Conservation (phyloP, 2,329 filamentous ascomycete species). For the Lizonia empirigonia region DNA sequence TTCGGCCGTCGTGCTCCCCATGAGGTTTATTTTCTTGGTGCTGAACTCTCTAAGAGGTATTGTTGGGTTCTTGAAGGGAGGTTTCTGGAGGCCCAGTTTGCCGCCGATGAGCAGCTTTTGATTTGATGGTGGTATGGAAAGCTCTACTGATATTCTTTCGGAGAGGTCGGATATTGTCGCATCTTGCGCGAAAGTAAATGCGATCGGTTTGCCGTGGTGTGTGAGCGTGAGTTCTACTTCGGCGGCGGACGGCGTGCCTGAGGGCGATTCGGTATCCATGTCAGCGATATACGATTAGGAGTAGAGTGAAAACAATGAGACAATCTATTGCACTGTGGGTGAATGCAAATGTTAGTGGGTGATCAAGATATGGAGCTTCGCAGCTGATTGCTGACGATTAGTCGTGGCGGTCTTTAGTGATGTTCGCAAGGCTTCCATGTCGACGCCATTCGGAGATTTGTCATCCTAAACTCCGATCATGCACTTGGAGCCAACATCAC, state of each 20-base stretch:
- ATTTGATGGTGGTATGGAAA: slow-evolving; percentile 66
- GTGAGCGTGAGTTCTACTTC: slow-evolving; percentile 55
- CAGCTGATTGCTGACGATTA: slow-evolving; percentile 29
- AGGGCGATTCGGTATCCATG: slow-evolving; percentile 24
- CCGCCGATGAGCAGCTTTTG: slow-evolving; percentile 71
- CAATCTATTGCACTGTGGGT: slow-evolving; percentile 16
- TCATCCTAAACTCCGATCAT: slow-evolving; percentile 30
- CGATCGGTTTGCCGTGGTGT: slow-evolving; percentile 60
- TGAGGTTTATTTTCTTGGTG: slow-evolving; percentile 66
- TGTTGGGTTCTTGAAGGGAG: slow-evolving; percentile 65
- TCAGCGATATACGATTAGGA: neutral
- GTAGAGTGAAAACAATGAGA: neutral
- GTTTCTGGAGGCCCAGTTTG: slow-evolving; percentile 68
- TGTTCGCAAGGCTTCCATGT: slow-evolving; percentile 46
- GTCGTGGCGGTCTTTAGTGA: slow-evolving; percentile 32
- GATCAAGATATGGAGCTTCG: slow-evolving; percentile 39
- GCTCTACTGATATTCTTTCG: slow-evolving; percentile 58
- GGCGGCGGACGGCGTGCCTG: slow-evolving; percentile 18
- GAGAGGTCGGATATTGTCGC: slow-evolving; percentile 66
- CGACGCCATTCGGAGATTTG: slow-evolving; percentile 43
- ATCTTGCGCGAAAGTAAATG: slow-evolving; percentile 54
- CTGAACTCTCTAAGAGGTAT: slow-evolving; percentile 57
- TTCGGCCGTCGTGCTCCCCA: slow-evolving; percentile 67
- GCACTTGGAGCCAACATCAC: neutral
- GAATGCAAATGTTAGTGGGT: slow-evolving; percentile 31